Evolutionary conservation across 306 rosid genomes (phyloP), one percentile per base, ranked within the genome.

Genomic region (Medicago lupulina): DNA sequence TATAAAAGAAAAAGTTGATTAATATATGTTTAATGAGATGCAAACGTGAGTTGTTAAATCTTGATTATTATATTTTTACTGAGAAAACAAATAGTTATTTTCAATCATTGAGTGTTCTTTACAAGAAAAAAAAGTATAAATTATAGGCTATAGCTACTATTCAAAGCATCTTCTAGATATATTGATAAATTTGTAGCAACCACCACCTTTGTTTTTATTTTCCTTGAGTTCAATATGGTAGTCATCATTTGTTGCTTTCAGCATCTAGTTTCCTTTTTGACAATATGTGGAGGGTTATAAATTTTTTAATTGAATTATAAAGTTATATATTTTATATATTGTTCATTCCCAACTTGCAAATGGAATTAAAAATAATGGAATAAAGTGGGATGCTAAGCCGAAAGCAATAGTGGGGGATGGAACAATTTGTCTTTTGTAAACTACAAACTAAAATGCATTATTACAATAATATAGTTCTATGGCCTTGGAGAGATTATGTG

Each of bases 341-440:
- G 40, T 54, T 54, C 16, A 21, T 76, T 82, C 34, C 36, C 41
- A 63, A 19, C 15, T 34, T 67, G 69, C 57, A 38, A 49, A 71
- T 73, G 34, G 46, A 63, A 62, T 62, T 41, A 69, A 15, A 73
- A 73, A 44, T 57, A 64, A 57, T 59, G 72, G 59, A 75, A 77
- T 77, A 70, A 71, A 53, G 78, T 38, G 25, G 61, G 78, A 65
- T 63, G 83, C 75, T 50, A 69, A 76, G 78, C 63, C 76, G 60
- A 84, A 81, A 64, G 79, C 25, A 19, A 43, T 39, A 69, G 75
- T 63, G 13, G 80, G 74, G 13, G 76, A 58, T 59, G 71, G 50
- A 58, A 47, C 44, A 63, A 25, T 70, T 75, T 81, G 79, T 76
- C 83, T 81, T 59, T 85, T 63, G 64, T 53, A 73, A 18, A 81